phyloP scores from a whole-genome alignment of 768 basidiomycete species.

The Lactifluus pinguis region DNA sequence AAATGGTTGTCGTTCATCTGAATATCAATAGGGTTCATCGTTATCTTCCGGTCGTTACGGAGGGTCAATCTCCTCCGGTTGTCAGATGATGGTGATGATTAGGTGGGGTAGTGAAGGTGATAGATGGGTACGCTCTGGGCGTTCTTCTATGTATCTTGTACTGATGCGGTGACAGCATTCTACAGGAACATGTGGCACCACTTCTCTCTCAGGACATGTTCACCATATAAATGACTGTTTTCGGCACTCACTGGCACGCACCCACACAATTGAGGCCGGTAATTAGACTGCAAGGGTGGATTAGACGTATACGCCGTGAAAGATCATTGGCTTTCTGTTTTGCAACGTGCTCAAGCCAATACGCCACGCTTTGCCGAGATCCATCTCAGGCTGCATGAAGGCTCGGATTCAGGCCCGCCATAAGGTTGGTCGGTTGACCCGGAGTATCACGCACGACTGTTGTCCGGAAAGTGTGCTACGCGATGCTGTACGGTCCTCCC shows the following conservation, averaged over 20 bases:
- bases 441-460: not conserved
- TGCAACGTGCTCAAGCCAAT: too few species aligned
- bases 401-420: not conserved
- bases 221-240: not conserved
- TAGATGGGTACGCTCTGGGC: not conserved
- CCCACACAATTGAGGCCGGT: too few species aligned
- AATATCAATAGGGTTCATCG: not conserved
- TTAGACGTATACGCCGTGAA: too few species aligned
- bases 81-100: not conserved
- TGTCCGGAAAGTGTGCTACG: not conserved
- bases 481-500: not conserved
- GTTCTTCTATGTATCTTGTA: not conserved
- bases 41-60: not conserved
- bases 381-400: not conserved
- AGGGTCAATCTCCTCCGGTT: not conserved
- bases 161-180: not conserved
- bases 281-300: too few species aligned
- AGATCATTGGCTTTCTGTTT: too few species aligned
- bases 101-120: not conserved
- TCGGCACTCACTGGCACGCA: not conserved
- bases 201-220: not conserved
- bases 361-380: too few species aligned
- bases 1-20: not conserved
- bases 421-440: not conserved
- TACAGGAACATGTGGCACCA: constrained; percentile 7